Base-by-base conservation (phyloP, 129 eudicot genomes). In the Centella asiatica region DNA sequence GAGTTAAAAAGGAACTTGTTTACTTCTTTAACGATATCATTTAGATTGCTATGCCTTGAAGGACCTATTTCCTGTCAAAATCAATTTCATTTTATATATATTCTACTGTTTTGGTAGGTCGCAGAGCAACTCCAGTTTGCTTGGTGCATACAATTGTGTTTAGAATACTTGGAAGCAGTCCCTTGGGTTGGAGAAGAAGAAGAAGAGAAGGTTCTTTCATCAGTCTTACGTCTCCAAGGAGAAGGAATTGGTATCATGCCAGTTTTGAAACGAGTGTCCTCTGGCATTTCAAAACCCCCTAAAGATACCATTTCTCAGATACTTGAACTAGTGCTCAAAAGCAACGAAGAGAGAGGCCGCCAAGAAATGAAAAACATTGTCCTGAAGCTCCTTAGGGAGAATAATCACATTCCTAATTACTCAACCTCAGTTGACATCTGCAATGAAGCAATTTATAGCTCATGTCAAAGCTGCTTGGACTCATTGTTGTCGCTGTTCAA, bases 111-210 rank as follows among this genome's bases (percentile, higher is more conserved):
- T 58, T 34, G 46, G 67, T 60, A 92, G 99, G 95, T 85, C 58
- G 96, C 95, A 26, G 86, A 92, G 69, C 78, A 77, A 64, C 83
- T 92, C 25, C 86, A 88, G 42, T 92, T 77, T 74, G 76, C 55
- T 37, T 65, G 80, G 24, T 92, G 99, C 81, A 78, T 92, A 62
- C 76, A 80, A 24, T 80, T 92, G 22, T 87, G 99, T 66, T 64
- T 92, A 57, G 92, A 87, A 46, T 87, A 87, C 72, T 75, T 92
- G 71, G 99, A 92, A 70, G 99, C 99, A 12, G 99, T 80, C 71
- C 99, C 99, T 14, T 92, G 99, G 99, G 90, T 87, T 4, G 99
- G 99, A 44, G 88, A 92, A 63, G 99, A 92, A 63, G 98, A 92
- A 82, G 99, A 92, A 74, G 96, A 92, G 32, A 81, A 85, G 47